Percentiles rank a stretch among this genome's conserved stretches.
Evolutionary conservation across 257 asterid species (phyloP).

Genomic region (Jacaranda mimosifolia): DNA sequence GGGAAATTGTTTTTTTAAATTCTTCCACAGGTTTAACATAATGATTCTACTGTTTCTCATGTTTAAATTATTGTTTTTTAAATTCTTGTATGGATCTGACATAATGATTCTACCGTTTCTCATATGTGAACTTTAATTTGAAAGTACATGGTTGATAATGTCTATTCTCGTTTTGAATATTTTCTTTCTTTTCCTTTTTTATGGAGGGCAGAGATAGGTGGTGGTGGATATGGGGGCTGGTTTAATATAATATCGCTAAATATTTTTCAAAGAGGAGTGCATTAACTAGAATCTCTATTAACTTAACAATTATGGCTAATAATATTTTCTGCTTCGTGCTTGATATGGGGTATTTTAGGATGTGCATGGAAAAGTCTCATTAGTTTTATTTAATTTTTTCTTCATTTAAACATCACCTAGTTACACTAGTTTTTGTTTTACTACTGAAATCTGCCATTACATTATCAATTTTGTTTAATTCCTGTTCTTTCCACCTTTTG

Average conservation of each 20-base stretch:
- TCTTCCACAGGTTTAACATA: conserved; percentile 17
- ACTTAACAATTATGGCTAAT: background rate
- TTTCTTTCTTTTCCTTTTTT: background rate
- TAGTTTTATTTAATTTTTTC: background rate
- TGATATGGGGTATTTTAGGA: background rate
- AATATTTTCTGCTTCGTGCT: background rate
- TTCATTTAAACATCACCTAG: background rate
- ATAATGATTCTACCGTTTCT: conserved; percentile 14
- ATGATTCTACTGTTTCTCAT: conserved; percentile 13
- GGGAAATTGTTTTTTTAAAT: background rate
- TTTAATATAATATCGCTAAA: background rate
- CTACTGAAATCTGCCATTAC: background rate
- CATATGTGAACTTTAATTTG: conserved; percentile 8
- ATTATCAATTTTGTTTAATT: background rate
- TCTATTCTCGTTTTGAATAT: conserved; percentile 13
- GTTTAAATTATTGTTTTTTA: background rate
- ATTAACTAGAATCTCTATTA: background rate
- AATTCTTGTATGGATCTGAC: conserved; percentile 12
- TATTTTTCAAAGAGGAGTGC: background rate
- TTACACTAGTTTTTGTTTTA: background rate
- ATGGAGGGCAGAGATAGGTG: background rate
- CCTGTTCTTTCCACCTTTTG: background rate
- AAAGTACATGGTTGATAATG: background rate
- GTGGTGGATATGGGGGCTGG: background rate
- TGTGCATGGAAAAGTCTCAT: background rate